Conservation (phyloP, 768 basidiomycete species). For the Lentinula lateritia region DNA sequence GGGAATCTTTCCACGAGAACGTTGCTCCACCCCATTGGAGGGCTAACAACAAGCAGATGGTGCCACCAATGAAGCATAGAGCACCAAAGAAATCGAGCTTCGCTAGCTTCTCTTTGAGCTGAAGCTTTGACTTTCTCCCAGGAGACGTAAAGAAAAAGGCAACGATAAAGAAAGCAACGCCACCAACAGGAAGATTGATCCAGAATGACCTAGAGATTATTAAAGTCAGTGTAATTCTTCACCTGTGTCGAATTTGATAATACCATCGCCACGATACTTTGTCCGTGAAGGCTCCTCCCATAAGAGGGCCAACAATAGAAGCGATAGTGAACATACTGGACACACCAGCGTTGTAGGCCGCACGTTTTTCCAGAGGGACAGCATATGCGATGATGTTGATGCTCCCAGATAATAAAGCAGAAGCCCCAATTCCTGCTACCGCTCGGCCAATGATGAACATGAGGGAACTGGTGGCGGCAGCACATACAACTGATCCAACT, state of each 20-base stretch:
- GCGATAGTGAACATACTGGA: constrained; percentile 22
- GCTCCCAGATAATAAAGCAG: constrained; percentile 16
- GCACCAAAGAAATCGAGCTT: constrained; percentile 7
- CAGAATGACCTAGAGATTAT: neutral
- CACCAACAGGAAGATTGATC: constrained; percentile 16
- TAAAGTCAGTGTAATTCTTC: neutral
- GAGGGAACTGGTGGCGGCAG: constrained; percentile 18
- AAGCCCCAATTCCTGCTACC: constrained; percentile 37
- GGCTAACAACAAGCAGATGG: constrained; percentile 33
- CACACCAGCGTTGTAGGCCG: constrained; percentile 27
- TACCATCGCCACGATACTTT: constrained; percentile 10
- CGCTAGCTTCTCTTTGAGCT: constrained; percentile 3
- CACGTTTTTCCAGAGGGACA: constrained; percentile 18
- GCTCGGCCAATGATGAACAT: constrained; percentile 35
- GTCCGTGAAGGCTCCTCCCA: constrained; percentile 23
- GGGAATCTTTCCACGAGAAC: constrained; percentile 28
- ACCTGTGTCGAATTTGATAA: neutral
- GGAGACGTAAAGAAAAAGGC: constrained; percentile 7
- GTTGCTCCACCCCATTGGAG: constrained; percentile 40
- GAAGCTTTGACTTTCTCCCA: neutral
- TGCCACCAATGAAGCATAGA: constrained; percentile 3
- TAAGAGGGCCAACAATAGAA: constrained; percentile 19
- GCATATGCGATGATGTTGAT: constrained; percentile 1
- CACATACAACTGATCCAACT: constrained; percentile 36
- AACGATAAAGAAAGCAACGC: constrained; percentile 12